Percentiles rank a stretch among this genome's conserved stretches.
Evolutionary conservation across 2,329 filamentous ascomycete genomes (phyloP).

Genomic region (Thyridium curvatum): DNA sequence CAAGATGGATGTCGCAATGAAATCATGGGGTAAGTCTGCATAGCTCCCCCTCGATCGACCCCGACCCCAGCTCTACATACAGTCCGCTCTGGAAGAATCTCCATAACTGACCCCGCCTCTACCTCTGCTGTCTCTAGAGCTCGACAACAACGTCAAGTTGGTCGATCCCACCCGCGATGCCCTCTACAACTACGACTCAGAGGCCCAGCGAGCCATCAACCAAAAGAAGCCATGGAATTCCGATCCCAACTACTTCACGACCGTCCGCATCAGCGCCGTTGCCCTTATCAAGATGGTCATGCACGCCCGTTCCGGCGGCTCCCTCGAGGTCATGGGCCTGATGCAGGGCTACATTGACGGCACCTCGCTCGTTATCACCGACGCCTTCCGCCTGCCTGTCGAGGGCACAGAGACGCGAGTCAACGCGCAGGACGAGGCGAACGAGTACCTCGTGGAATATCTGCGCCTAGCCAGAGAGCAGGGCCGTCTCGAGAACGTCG

Average conservation of each 20-base stretch:
- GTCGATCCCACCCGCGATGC: constrained; percentile 84
- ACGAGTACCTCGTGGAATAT: constrained; percentile 94
- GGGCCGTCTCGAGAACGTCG: constrained; percentile 79
- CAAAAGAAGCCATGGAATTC: constrained; percentile 66
- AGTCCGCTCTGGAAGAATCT: no score
- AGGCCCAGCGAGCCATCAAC: constrained; percentile 60
- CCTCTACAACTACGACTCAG: constrained; percentile 76
- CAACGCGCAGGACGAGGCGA: constrained; percentile 91
- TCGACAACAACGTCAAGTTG: constrained; percentile 78
- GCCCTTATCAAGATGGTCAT: constrained; percentile 98
- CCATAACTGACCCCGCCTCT: background rate
- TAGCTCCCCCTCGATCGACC: no score
- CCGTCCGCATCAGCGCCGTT: constrained; percentile 86
- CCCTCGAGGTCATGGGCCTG: constrained; percentile 91
- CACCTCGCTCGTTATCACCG: constrained; percentile 84
- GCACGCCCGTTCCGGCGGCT: constrained; percentile 92
- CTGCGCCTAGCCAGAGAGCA: constrained; percentile 68
- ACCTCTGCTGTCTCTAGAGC: constrained; percentile 48
- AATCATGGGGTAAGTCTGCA: constrained; percentile 50
- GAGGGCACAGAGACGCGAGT: constrained; percentile 98
- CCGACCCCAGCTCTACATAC: no score
- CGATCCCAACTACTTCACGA: constrained; percentile 84
- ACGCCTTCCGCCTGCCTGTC: constrained; percentile 88
- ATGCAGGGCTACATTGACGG: constrained; percentile 93
- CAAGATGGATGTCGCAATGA: constrained; percentile 50